A percentile compares a stretch with the other conserved stretches of the same genome.
Evolutionary conservation across 2,329 filamentous ascomycete species (phyloP).

Genomic region (Raffaelea arxii): DNA sequence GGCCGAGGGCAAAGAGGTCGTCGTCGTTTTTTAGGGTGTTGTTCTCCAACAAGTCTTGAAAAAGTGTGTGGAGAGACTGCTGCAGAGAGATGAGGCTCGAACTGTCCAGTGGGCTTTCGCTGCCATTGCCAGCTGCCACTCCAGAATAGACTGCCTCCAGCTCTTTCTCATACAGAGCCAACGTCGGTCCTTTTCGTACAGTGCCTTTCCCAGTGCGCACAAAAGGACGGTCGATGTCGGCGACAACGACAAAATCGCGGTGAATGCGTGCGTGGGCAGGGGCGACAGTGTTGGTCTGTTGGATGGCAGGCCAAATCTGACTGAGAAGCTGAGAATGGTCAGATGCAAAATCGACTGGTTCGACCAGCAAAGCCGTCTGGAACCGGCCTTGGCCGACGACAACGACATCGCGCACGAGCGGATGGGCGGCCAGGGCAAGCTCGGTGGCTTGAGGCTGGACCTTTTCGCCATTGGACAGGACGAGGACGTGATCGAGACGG

Average conservation of each 20-base stretch:
- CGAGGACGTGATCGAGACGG: constrained; percentile 21
- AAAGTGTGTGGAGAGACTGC: constrained; percentile 22
- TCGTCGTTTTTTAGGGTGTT: too few relatives aligned
- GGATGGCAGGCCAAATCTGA: constrained; percentile 31
- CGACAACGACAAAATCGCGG: constrained; percentile 27
- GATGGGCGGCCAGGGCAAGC: constrained; percentile 25
- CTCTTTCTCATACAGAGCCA: too few relatives aligned
- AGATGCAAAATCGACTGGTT: constrained; percentile 21
- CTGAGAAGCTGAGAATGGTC: constrained; percentile 23
- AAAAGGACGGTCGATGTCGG: constrained; percentile 31
- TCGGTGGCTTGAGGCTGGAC: constrained; percentile 26
- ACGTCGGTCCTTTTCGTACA: constrained; percentile 11
- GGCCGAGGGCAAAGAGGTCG: constrained; percentile 27
- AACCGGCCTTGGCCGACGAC: constrained; percentile 36
- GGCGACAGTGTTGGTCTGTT: constrained; percentile 30
- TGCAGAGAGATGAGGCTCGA: too few relatives aligned
- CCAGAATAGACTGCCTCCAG: too few relatives aligned
- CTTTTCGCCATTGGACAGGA: constrained; percentile 23
- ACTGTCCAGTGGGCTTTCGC: too few relatives aligned
- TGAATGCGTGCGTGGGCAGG: constrained; percentile 36
- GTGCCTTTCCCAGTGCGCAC: constrained; percentile 34
- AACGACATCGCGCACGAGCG: constrained; percentile 28
- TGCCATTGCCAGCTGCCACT: too few relatives aligned
- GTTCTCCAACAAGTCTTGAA: constrained; percentile 17
- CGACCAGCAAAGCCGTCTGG: constrained; percentile 37